phyloP scores from a whole-genome alignment of 371 early-diverging fungal species.

The Lichtheimia ornata region DNA sequence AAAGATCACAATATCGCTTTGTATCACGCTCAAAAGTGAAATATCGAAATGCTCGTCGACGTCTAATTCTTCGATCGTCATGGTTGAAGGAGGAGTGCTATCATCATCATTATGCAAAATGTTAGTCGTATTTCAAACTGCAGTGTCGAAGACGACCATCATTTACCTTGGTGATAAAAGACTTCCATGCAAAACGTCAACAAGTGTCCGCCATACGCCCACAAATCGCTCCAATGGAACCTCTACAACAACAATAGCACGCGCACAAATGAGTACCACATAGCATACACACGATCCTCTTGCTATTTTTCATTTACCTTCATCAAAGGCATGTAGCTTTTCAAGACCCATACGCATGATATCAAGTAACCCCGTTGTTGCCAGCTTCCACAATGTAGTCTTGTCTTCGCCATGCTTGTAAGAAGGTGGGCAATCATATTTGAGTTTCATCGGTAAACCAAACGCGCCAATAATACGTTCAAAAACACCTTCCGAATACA shows the following conservation, averaged over 20 bases:
- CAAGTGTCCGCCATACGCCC: slow-evolving; percentile 67
- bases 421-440: slow-evolving; percentile 78
- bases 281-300: slow-evolving; percentile 17
- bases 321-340: slow-evolving; percentile 55
- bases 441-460: slow-evolving; percentile 73
- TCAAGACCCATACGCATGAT: slow-evolving; percentile 64
- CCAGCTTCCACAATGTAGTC: slow-evolving; percentile 76
- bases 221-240: slow-evolving; percentile 61
- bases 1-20: slow-evolving; percentile 68
- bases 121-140: too few species aligned
- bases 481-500: slow-evolving; percentile 73
- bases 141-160: background rate
- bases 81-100: slow-evolving; percentile 59
- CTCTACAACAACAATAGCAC: slow-evolving; percentile 31
- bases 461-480: slow-evolving; percentile 64
- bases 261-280: background rate
- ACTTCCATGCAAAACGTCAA: slow-evolving; percentile 73
- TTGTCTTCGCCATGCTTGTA: slow-evolving; percentile 70
- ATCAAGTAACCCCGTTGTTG: slow-evolving; percentile 68
- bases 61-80: slow-evolving; percentile 70
- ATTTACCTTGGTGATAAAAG: slow-evolving; percentile 69
- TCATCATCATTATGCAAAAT: slow-evolving; percentile 15
- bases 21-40: slow-evolving; percentile 63
- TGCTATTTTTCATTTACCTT: slow-evolving; percentile 39
- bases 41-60: slow-evolving; percentile 83